phyloP scores from a whole-genome alignment of 179 eudicot genomes.

The Beta macrorhiza region DNA sequence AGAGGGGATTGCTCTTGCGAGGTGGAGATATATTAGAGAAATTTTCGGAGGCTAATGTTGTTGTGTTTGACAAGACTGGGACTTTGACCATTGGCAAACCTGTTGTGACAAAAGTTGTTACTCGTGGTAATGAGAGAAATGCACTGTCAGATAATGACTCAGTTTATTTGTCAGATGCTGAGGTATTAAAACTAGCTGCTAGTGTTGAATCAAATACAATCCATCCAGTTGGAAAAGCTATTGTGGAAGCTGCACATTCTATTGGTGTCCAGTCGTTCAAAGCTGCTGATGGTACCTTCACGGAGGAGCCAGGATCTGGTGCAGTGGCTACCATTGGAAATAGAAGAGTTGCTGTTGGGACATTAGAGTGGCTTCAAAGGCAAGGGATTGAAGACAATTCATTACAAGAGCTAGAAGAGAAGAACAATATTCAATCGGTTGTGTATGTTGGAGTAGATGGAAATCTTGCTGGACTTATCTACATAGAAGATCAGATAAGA shows the following conservation, averaged over 20 bases:
- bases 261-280: slow-evolving; percentile 46
- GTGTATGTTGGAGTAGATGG: slow-evolving; percentile 92
- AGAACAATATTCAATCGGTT: slow-evolving; percentile 63
- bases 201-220: slow-evolving; percentile 92
- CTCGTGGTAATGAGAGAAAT: slow-evolving; percentile 36
- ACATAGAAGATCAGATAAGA: slow-evolving; percentile 92
- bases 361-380: slow-evolving; percentile 88
- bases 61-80: slow-evolving; percentile 97
- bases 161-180: slow-evolving; percentile 52
- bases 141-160: slow-evolving; percentile 24
- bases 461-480: slow-evolving; percentile 72
- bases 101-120: slow-evolving; percentile 72
- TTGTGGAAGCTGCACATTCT: slow-evolving; percentile 75
- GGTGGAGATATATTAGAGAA: slow-evolving; percentile 93
- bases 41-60: slow-evolving; percentile 68
- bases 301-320: slow-evolving; percentile 98
- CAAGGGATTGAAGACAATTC: slow-evolving; percentile 58
- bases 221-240: slow-evolving; percentile 98
- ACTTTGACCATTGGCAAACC: slow-evolving; percentile 95
- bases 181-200: slow-evolving; percentile 77
- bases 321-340: slow-evolving; percentile 71
- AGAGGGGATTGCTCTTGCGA: slow-evolving; percentile 85
- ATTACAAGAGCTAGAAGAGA: slow-evolving; percentile 67
- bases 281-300: slow-evolving; percentile 76
- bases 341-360: slow-evolving; percentile 75